Conservation (phyloP, 2,329 filamentous ascomycete genomes). For the Epichloe gansuensis region DNA sequence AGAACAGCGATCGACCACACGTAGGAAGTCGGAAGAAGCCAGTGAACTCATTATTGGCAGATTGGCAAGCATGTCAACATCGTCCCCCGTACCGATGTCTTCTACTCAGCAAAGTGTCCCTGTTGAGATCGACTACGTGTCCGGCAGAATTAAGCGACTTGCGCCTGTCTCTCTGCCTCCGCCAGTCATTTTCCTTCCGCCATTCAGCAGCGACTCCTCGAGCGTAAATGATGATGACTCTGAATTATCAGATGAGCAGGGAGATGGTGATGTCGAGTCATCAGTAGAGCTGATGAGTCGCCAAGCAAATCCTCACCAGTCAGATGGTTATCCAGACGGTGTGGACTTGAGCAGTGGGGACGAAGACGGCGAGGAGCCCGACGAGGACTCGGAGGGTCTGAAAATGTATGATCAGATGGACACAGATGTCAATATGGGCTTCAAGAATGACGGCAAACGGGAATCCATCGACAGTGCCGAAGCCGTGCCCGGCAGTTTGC, state of each 20-base stretch:
- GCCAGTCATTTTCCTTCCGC: slow-evolving; percentile 37
- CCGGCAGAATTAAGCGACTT: slow-evolving; percentile 28
- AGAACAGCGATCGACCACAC: not conserved
- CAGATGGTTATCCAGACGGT: slow-evolving; percentile 28
- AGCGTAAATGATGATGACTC: slow-evolving; percentile 19
- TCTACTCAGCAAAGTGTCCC: not conserved
- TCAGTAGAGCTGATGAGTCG: slow-evolving; percentile 20
- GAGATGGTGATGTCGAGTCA: slow-evolving; percentile 16
- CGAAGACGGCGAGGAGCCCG: slow-evolving; percentile 27
- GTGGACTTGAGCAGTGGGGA: slow-evolving; percentile 29
- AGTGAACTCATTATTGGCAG: slow-evolving; percentile 29
- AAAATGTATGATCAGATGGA: slow-evolving; percentile 17
- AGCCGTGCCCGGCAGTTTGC: slow-evolving; percentile 18
- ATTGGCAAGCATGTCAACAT: slow-evolving; percentile 29
- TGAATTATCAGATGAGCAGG: slow-evolving; percentile 16
- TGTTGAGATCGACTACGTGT: slow-evolving; percentile 34
- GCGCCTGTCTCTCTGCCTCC: slow-evolving; percentile 38
- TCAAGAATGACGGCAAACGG: slow-evolving; percentile 1
- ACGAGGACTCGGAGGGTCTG: slow-evolving; percentile 15
- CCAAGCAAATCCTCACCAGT: slow-evolving; percentile 24
- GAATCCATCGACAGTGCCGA: slow-evolving; percentile 20
- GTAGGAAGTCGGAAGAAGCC: slow-evolving; percentile 14
- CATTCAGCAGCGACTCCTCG: slow-evolving; percentile 29
- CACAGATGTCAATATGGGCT: slow-evolving; percentile 1
- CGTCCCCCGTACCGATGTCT: slow-evolving; percentile 17